Base-by-base conservation (phyloP, 768 basidiomycete species). In the Boletus subparvulus region DNA sequence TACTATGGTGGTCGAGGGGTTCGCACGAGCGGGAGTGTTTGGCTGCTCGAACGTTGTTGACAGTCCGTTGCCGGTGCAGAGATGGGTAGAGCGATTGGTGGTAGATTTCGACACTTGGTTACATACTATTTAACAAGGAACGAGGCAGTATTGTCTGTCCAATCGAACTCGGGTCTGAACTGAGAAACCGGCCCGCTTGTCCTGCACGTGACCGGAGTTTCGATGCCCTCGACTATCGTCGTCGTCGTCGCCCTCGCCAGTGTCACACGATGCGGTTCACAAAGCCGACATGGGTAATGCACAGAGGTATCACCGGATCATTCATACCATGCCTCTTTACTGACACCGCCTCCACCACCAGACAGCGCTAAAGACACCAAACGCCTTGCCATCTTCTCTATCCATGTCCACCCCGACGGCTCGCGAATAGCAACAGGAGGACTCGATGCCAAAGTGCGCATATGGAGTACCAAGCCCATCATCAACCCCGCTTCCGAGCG, bases 391-490 rank as follows among this genome's bases (percentile, higher is more conserved):
- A 94, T 98, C 63, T 98, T 94, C 78, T 90, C 92, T 9, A 83
- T 96, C 19, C 88, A 93, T 63, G 92, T 97, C 11, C 95, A 98
- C 65, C 96, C 96, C 0, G 96, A 99, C 66, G 92, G 92, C 60
- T 94, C 92, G 19, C 84, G 96, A 17, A 88, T 99, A 63, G 96
- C 97, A n/a, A 99, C 96, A 1, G 97, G 94, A 30, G 94, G 95
- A 3, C 80, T 99, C 52, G 96, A 99, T 71, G 89, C 92, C 40
- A 95, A 94, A 77, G 86, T 99, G 58, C 89, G 94, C 47, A 92
- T 99, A 74, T 99, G 96, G 96, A 91, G 90, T 59, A 98, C 97
- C 1, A 87, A 91, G 59, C 95, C 97, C 0, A 96, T 98, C 62
- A 76, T 98, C n/a, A 86, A 86, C 60, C 74, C 81, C 14, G 80